Percentiles rank a stretch among this genome's conserved stretches.
phyloP scores from a whole-genome alignment of 2,329 filamentous ascomycete genomes.

The Botrytis squamosa region DNA sequence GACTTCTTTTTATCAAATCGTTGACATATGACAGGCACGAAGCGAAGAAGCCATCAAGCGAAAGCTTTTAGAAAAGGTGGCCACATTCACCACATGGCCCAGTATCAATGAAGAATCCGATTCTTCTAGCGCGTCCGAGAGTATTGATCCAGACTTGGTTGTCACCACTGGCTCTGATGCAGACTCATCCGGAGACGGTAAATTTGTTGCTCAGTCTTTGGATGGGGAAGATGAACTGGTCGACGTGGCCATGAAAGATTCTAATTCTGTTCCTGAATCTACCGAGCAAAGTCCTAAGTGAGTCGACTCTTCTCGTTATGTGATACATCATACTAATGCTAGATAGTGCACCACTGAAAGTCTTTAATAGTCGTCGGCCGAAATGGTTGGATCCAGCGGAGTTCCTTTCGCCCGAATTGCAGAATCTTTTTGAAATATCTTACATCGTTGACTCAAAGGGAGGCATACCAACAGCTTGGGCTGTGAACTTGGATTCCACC shows the following conservation, averaged over 20 bases:
- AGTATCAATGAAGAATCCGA: slow-evolving; percentile 49
- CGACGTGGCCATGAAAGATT: slow-evolving; percentile 81
- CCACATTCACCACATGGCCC: slow-evolving; percentile 71
- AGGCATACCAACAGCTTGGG: slow-evolving; percentile 69
- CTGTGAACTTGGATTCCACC: slow-evolving; percentile 57
- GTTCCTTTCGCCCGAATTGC: slow-evolving; percentile 62
- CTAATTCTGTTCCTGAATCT: slow-evolving; percentile 35
- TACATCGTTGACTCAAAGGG: slow-evolving; percentile 59
- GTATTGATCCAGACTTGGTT: slow-evolving; percentile 66
- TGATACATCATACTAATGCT: background rate
- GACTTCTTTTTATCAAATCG: background rate
- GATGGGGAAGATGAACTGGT: slow-evolving; percentile 89
- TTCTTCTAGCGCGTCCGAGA: slow-evolving; percentile 50
- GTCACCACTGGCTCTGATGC: slow-evolving; percentile 62
- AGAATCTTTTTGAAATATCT: slow-evolving; percentile 74
- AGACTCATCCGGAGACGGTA: slow-evolving; percentile 66
- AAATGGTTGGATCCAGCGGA: slow-evolving; percentile 52
- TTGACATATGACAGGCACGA: slow-evolving; percentile 43
- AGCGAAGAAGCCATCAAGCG: slow-evolving; percentile 70
- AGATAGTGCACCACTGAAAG: slow-evolving; percentile 24
- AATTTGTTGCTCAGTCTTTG: slow-evolving; percentile 74
- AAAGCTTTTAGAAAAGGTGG: slow-evolving; percentile 75
- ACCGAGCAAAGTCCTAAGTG: slow-evolving; percentile 15
- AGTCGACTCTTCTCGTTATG: background rate
- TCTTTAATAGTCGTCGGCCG: slow-evolving; percentile 43